Evolutionary conservation across 306 rosid species (phyloP).

Genomic region (Echinosophora koreensis): DNA sequence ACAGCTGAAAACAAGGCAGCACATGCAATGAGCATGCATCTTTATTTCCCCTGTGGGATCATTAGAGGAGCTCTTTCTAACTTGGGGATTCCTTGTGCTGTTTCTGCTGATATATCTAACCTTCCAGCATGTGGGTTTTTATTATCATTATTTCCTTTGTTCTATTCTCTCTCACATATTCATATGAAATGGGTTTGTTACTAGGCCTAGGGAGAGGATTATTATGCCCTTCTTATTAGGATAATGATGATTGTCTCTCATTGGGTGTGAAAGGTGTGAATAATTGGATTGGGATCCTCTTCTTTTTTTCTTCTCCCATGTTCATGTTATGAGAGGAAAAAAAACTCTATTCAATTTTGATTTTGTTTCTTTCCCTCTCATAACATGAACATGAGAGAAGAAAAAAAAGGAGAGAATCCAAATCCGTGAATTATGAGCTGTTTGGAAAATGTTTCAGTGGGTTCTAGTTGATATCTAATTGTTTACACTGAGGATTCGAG

Average conservation of each 20-base stretch:
- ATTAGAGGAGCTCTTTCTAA: conserved; percentile 96
- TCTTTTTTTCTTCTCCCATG: too few relatives aligned
- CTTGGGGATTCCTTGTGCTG: conserved; percentile 97
- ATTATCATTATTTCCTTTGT: neutral
- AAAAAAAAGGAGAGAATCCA: too few relatives aligned
- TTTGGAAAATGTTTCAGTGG: conserved; percentile 11
- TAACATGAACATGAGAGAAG: too few relatives aligned
- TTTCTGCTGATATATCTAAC: conserved; percentile 86
- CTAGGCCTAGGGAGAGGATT: too few relatives aligned
- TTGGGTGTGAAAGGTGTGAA: neutral
- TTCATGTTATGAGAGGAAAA: too few relatives aligned
- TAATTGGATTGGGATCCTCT: too few relatives aligned
- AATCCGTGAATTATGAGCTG: conserved; percentile 9
- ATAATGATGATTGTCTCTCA: neutral
- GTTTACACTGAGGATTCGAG: neutral
- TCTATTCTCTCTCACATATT: neutral
- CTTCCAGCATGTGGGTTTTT: conserved; percentile 89
- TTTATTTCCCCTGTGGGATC: conserved; percentile 95
- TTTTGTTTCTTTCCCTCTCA: too few relatives aligned
- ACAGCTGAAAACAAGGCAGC: conserved; percentile 70
- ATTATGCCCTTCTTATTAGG: neutral
- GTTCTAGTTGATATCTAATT: conserved; percentile 29
- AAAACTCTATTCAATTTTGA: too few relatives aligned
- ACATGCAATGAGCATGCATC: conserved; percentile 87
- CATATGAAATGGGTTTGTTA: neutral